Percentiles rank a stretch among this genome's conserved stretches.
phyloP scores from a whole-genome alignment of 139 green algal species.

The Ulvella scutata region DNA sequence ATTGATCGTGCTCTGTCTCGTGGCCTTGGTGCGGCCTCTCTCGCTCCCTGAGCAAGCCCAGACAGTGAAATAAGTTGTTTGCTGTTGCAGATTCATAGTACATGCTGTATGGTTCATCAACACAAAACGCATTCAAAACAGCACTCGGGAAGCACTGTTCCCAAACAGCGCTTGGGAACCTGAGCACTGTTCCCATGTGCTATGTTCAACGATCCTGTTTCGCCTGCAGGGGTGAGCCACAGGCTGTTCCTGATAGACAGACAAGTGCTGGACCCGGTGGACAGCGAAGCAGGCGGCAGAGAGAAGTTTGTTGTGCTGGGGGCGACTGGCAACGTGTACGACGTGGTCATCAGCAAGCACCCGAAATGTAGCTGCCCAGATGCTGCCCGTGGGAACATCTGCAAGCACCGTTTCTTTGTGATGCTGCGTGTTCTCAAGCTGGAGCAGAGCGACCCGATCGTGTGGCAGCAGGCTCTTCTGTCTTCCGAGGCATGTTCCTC shows the following conservation, averaged over 20 bases:
- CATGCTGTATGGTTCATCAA: no score
- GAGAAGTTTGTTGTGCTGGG: conserved; percentile 41
- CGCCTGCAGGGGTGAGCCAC: conserved; percentile 24
- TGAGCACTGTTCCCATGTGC: no score
- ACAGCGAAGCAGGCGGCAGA: conserved; percentile 9
- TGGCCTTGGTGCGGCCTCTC: no score
- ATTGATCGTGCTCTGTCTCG: no score
- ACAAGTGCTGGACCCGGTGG: conserved; percentile 12
- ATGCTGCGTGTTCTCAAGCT: conserved; percentile 45
- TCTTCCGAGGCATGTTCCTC: conserved; percentile 12
- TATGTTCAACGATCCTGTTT: no score
- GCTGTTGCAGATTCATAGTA: no score
- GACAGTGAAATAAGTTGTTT: no score
- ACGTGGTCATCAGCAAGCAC: conserved; percentile 22
- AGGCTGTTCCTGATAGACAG: conserved; percentile 36
- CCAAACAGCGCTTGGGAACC: no score
- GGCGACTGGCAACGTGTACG: conserved; percentile 40
- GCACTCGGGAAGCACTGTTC: no score
- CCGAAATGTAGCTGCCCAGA: conserved; percentile 48
- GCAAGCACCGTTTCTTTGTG: conserved; percentile 62
- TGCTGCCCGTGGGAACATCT: conserved; percentile 33
- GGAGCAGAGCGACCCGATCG: conserved; percentile 20
- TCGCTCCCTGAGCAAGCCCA: no score
- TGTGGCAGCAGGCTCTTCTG: conserved; percentile 40
- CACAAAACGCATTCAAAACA: no score